A percentile compares a stretch with the other conserved stretches of the same genome.
Evolutionary conservation across 805 yeast species (phyloP).

Genomic region (Nakazawaea peltata): DNA sequence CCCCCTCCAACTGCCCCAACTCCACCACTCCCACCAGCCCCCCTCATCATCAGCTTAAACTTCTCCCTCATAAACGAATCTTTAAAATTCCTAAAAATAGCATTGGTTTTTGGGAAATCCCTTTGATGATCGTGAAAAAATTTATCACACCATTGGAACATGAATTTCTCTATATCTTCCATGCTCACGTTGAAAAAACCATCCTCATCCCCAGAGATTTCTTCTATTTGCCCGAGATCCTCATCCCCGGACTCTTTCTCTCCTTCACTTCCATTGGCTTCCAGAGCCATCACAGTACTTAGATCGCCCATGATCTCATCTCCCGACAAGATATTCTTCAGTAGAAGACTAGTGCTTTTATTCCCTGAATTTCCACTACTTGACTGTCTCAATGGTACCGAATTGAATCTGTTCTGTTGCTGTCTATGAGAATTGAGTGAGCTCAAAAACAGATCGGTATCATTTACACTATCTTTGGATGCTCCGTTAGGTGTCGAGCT

Average conservation of each 20-base stretch:
- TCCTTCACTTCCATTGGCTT: background rate
- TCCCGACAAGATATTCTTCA: background rate
- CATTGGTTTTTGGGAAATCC: conserved; percentile 20
- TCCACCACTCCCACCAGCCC: too few relatives aligned
- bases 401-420: too few relatives aligned
- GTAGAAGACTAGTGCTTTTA: background rate
- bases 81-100: conserved; percentile 21
- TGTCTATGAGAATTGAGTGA: too few relatives aligned
- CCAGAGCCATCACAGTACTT: background rate
- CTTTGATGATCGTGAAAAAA: conserved; percentile 19
- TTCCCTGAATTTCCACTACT: background rate
- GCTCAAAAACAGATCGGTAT: too few relatives aligned
- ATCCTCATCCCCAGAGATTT: conserved; percentile 6
- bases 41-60: conserved; percentile 11
- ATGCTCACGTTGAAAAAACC: conserved; percentile 8
- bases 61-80: conserved; percentile 25
- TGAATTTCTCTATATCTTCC: conserved; percentile 24
- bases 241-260: too few relatives aligned
- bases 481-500: too few relatives aligned
- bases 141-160: conserved; percentile 23
- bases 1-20: too few relatives aligned
- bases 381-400: too few relatives aligned
- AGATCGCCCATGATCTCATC: background rate
- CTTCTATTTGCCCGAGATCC: too few relatives aligned
- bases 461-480: too few relatives aligned